Evolutionary conservation across 768 basidiomycete genomes (phyloP), one percentile per base, ranked within the genome.

Genomic region (Sarcomyxa edulis): DNA sequence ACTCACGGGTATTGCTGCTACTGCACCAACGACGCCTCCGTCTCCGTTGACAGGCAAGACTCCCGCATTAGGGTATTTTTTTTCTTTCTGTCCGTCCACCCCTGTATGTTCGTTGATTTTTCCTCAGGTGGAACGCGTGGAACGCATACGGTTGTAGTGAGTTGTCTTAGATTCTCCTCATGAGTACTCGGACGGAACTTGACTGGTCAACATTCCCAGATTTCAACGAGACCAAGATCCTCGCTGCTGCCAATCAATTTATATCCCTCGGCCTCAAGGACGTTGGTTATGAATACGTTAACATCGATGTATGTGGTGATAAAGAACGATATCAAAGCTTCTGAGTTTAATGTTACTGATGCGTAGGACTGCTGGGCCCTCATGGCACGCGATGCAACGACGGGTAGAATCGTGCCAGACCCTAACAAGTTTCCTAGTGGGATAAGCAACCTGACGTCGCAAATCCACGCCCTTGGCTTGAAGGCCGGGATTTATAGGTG

Each of bases 401-500:
- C 66, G 6, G 51, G 61, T 4, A 55, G 58, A 22, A 72, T 74
- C 5, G 56, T 69, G 3, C 71, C 75, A 2, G 74, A 76, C 49
- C 58, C 66, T n/a, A 51, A 44, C 27, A 78, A 74, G 44, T 78
- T 78, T 48, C 74, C 75, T 0, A 65, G 67, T 35, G 75, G 75
- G 10, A 72, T 78, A 48, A 61, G 48, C 39, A 56, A 56, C 5
- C 51, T 74, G 10, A 71, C 72, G 2, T 49, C 56, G 11, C 52
- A 71, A 34, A 58, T 76, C 8, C 75, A 76, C 31, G 54, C 52
- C 12, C 50, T 76, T 18, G 72, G 71, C 12, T 54, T 76, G 12
- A 72, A 71, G 46, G 55, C 72, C 27, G 73, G 74, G 16, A 75
- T 76, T 25, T 76, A 76, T 47, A 64, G 72, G 72, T 66, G 27